Base-by-base conservation (phyloP, 768 basidiomycete genomes). In the Amanita subjunquillea region DNA sequence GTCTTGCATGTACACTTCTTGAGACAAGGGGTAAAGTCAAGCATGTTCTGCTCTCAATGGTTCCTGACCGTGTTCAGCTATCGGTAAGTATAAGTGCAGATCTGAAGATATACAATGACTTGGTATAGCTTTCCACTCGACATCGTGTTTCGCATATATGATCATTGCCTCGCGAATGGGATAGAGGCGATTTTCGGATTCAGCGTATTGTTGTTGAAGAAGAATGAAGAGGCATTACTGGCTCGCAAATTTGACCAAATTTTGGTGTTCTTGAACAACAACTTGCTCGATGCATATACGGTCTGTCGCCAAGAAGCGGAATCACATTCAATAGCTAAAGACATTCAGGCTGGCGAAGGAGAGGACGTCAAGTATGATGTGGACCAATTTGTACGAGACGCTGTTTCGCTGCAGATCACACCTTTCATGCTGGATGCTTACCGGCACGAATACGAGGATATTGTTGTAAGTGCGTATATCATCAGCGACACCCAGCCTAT, bases 1-100 rank as follows among this genome's bases (percentile, higher is more conserved):
- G 88, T 94, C 4, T 72, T 98, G 5, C 92, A 98, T 61, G 71
- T 95, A 22, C 96, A 98, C 67, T 90, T 99, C 61, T 68, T 95
- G 29, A 81, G 94, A 29, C 89, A 96, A 67, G 95, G 94, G 29
- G 72, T 98, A 63, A 98, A 97, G 66, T 93, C 91, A 43, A 94
- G 88, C 69, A 98, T 99, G 93, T 98, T 87, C 64, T 95, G 91
- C 62, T 92, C 91, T 12, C 96, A 98, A 58, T 99, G 96, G 96
- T 97, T 98, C 67, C 73, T 99, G 63, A 98, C 96, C 0, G 70
- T 99, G 65, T 98, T 98, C 72, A 90, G 91, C 63, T 97, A 95
- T 67, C 82, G 91, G 91, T 86, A 62, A 60, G 77, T 63, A 12
- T 5, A 30, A 43, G 27, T 13, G 13, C 25, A 13, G 27, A 38